Percentiles rank a stretch among this genome's conserved stretches.
phyloP scores from a whole-genome alignment of 352 stramenopile species.

The Plasmopara muralis region DNA sequence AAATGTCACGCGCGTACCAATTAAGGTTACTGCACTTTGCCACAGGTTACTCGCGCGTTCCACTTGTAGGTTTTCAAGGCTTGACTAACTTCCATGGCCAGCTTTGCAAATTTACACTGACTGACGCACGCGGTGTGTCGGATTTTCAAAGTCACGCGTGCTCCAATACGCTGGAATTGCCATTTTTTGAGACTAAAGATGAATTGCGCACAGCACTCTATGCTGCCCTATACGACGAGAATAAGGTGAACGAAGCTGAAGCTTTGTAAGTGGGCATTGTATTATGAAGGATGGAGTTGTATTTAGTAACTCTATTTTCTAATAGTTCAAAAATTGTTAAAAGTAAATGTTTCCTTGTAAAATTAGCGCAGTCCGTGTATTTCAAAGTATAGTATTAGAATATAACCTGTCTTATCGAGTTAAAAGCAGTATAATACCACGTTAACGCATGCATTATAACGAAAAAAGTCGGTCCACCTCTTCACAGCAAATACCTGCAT shows the following conservation, averaged over 20 bases:
- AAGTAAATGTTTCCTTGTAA: background rate
- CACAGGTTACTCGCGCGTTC: slow-evolving; percentile 65
- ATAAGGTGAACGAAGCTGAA: slow-evolving; percentile 3
- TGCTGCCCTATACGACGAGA: slow-evolving; percentile 39
- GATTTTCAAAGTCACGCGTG: slow-evolving; percentile 57
- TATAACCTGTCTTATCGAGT: too few relatives aligned
- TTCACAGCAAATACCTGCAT: too few relatives aligned
- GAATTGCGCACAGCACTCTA: slow-evolving; percentile 56
- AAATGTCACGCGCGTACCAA: slow-evolving; percentile 59
- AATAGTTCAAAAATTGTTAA: background rate
- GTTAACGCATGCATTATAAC: too few relatives aligned
- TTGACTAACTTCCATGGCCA: slow-evolving; percentile 69
- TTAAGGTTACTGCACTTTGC: slow-evolving; percentile 70
- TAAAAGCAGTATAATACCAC: too few relatives aligned
- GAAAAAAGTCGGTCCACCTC: too few relatives aligned
- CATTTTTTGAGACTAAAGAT: slow-evolving; percentile 80
- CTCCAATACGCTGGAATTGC: slow-evolving; percentile 89
- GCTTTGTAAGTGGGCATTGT: slow-evolving; percentile 5
- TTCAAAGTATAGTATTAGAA: background rate
- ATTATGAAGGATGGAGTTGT: slow-evolving; percentile 11
- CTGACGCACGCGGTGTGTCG: slow-evolving; percentile 2
- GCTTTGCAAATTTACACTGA: slow-evolving; percentile 60
- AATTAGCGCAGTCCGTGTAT: background rate
- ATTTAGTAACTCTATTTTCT: background rate
- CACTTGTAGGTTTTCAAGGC: slow-evolving; percentile 49